Conservation (phyloP, 495 filamentous ascomycete genomes). For the Neurospora sp. region DNA sequence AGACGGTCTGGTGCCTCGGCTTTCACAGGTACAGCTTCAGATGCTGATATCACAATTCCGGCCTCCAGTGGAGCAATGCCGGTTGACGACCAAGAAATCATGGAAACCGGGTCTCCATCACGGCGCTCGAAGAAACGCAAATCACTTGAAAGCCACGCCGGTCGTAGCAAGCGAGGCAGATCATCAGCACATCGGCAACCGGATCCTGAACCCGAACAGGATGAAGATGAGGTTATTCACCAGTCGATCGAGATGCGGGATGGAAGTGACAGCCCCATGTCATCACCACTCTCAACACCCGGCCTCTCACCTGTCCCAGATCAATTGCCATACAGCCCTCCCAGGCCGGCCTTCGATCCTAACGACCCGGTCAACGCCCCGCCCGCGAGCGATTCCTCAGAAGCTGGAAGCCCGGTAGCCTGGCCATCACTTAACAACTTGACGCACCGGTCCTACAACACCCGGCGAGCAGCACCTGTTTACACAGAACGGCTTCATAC, state of each 20-base stretch:
- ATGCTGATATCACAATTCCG: neutral
- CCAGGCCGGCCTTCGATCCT: slow-evolving; percentile 10
- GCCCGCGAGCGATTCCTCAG: slow-evolving; percentile 32
- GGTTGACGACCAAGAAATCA: slow-evolving; percentile 1
- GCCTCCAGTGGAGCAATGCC: neutral
- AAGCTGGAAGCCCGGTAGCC: slow-evolving; percentile 21
- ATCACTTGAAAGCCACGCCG: slow-evolving; percentile 27
- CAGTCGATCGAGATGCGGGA: slow-evolving; percentile 22
- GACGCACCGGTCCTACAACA: slow-evolving; percentile 22
- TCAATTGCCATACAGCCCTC: slow-evolving; percentile 4
- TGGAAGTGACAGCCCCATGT: slow-evolving; percentile 4
- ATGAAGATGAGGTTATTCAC: slow-evolving; percentile 7
- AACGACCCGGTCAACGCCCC: slow-evolving; percentile 36
- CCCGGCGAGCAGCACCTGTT: slow-evolving; percentile 7
- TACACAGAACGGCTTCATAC: slow-evolving; percentile 17
- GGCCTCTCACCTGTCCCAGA: neutral
- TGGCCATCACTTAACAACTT: slow-evolving; percentile 33
- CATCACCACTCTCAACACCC: slow-evolving; percentile 14
- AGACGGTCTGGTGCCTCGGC: slow-evolving; percentile 15
- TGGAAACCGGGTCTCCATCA: slow-evolving; percentile 13
- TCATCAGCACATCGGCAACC: neutral
- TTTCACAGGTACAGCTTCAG: neutral
- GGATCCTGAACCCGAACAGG: slow-evolving; percentile 1
- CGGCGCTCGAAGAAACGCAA: slow-evolving; percentile 36
- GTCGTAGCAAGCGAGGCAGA: slow-evolving; percentile 13